Evolutionary conservation across 805 yeast species (phyloP), one percentile per base, ranked within the genome.

Genomic region (Saccharomycopsis schoenii): DNA sequence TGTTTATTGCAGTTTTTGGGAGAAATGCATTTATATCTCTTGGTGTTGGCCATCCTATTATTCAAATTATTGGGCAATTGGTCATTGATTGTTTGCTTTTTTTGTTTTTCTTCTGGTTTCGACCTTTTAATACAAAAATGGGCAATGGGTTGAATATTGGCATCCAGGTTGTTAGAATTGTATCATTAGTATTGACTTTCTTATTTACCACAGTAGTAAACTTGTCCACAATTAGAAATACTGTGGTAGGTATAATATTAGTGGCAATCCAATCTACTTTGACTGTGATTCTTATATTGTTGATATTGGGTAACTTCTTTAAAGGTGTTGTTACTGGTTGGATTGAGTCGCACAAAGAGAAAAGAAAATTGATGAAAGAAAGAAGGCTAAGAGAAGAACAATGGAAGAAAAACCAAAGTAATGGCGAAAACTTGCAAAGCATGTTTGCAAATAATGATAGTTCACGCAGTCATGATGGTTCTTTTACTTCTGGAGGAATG

Each of bases 1-100:
- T 64, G 10, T 41, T 69, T 21, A 50, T 57, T 12, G 69, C 68
- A 1, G 61, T 69, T 9, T 66, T 71, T 60, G 68, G 66, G 19
- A 63, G 72, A 41, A 69, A 69, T 57, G 73, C 74, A 19, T 69
- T 72, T 54, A 63, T 71, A 58, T 73, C 71, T 0, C 66, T 72
- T 2, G 74, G 69, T 6, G 66, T 69, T 29, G 72, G 73, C 14
- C 66, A 70, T 43, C 73, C 71, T 6, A 60, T 71, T 61, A 61
- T 71, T 21, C 74, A 72, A 57, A 68, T 71, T 10, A 62, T 68
- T 17, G 73, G 74, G 10, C 72, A 71, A 62, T 63, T 72, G 24
- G 73, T 63, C 4, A 58, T 71, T 42, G 74, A 72, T 50, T 64
- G 63, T 9, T 11, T 66, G 1, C 61, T 71, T 39, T 58, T 64